These are phyloP conservation scores for Hypseocharis bilobata DNA, from an alignment of 441 rosid species.

Conservation along the genomic window DNA sequence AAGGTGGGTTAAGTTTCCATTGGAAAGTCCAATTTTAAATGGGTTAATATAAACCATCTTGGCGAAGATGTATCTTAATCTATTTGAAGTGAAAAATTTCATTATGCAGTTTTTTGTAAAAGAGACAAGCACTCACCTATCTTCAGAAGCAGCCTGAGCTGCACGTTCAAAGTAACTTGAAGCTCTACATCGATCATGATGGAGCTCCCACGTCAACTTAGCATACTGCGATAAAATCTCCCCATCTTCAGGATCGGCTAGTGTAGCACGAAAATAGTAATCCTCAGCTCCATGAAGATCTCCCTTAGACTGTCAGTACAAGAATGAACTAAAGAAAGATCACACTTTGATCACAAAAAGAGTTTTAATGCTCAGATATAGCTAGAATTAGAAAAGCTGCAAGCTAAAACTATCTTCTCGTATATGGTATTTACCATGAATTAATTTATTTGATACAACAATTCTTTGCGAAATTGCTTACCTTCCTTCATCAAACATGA, in stretches of 20 bases:
- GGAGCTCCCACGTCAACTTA: constrained; percentile 58
- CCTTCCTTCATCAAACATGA: too few relatives aligned
- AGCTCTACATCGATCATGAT: constrained; percentile 55
- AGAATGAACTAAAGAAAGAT: not conserved
- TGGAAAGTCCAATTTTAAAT: not conserved
- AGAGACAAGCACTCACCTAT: constrained; percentile 39
- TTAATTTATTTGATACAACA: not conserved
- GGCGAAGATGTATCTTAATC: not conserved
- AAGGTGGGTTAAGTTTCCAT: not conserved
- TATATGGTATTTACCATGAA: not conserved
- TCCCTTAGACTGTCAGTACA: constrained; percentile 47
- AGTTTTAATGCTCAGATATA: not conserved
- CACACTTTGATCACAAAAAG: not conserved
- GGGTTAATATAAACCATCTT: not conserved
- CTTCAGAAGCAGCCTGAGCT: constrained; percentile 46
- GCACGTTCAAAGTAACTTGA: constrained; percentile 53
- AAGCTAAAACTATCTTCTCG: not conserved
- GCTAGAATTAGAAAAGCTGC: not conserved
- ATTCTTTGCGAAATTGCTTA: too few relatives aligned
- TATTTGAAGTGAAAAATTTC: not conserved
- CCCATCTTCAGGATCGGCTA: constrained; percentile 60
- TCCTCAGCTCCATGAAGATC: constrained; percentile 64
- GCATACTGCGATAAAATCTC: constrained; percentile 49
- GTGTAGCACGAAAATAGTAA: constrained; percentile 50
- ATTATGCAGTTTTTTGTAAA: not conserved